phyloP scores from a whole-genome alignment of 805 yeast species.

The Jamesozyma hellenica region DNA sequence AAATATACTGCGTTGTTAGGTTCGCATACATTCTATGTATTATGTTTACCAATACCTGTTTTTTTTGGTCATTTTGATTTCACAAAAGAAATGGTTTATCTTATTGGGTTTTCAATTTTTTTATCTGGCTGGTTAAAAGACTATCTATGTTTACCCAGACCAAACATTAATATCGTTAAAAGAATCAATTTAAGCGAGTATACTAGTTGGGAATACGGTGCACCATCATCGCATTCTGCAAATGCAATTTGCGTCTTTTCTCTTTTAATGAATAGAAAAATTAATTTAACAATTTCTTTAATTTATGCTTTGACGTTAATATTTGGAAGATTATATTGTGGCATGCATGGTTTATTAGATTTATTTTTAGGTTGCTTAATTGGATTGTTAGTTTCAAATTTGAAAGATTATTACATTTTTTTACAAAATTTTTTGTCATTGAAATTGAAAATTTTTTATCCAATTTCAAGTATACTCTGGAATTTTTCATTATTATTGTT shows the following conservation, averaged over 20 bases:
- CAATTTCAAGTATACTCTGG: conserved; percentile 31
- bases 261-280: conserved; percentile 27
- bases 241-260: conserved; percentile 80
- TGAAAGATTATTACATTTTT: too few relatives aligned
- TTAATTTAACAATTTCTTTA: conserved; percentile 3
- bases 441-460: too few relatives aligned
- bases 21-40: conserved; percentile 85
- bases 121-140: conserved; percentile 73
- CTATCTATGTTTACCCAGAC: conserved; percentile 82
- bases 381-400: conserved; percentile 35
- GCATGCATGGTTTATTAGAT: conserved; percentile 93
- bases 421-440: too few relatives aligned
- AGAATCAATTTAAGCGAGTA: conserved; percentile 85
- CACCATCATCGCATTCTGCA: conserved; percentile 90
- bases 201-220: conserved; percentile 88
- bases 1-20: conserved; percentile 85
- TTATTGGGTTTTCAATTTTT: conserved; percentile 45
- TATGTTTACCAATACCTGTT: conserved; percentile 73
- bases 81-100: conserved; percentile 67
- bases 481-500: conserved; percentile 46
- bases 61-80: conserved; percentile 63
- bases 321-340: conserved; percentile 87
- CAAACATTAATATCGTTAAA: conserved; percentile 67
- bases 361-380: conserved; percentile 52
- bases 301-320: conserved; percentile 45